Conservation (phyloP, 2,329 filamentous ascomycete genomes). For the Fusarium sp. region DNA sequence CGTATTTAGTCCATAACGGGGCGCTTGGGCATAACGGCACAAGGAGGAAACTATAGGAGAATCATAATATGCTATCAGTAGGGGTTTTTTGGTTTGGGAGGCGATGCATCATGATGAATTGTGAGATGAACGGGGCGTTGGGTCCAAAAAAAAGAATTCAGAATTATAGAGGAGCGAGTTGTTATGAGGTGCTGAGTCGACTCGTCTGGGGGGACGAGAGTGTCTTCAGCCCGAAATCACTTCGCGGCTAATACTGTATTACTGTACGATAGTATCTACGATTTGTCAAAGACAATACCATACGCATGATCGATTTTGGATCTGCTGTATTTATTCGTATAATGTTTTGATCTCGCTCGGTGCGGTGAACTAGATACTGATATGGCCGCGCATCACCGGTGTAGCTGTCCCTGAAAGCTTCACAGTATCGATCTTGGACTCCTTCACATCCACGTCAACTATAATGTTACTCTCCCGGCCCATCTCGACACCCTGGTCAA, state of each 20-base stretch:
- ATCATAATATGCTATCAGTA: conserved; percentile 28
- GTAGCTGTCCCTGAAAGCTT: conserved; percentile 52
- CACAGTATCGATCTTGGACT: conserved; percentile 48
- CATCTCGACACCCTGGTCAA: conserved; percentile 77
- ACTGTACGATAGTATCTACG: conserved; percentile 53
- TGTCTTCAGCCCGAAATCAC: conserved; percentile 27
- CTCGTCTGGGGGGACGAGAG: conserved; percentile 46
- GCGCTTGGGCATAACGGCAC: conserved; percentile 25
- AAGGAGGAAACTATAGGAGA: conserved; percentile 33
- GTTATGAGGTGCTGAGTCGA: conserved; percentile 28
- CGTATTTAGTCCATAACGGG: conserved; percentile 5
- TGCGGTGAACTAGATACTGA: conserved; percentile 42
- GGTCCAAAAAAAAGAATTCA: conserved; percentile 43
- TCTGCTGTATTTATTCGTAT: background rate
- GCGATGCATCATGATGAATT: conserved; percentile 37
- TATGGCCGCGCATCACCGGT: conserved; percentile 52
- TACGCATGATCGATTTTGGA: conserved; percentile 43
- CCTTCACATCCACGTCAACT: conserved; percentile 57
- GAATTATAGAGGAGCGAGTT: conserved; percentile 46
- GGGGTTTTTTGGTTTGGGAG: conserved; percentile 41
- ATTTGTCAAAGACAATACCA: conserved; percentile 45
- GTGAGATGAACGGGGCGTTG: conserved; percentile 40
- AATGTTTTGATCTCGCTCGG: background rate
- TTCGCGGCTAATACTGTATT: conserved; percentile 52
- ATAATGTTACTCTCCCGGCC: conserved; percentile 66